Base-by-base conservation (phyloP, 768 basidiomycete genomes). In the Hypsizygus marmoreus region DNA sequence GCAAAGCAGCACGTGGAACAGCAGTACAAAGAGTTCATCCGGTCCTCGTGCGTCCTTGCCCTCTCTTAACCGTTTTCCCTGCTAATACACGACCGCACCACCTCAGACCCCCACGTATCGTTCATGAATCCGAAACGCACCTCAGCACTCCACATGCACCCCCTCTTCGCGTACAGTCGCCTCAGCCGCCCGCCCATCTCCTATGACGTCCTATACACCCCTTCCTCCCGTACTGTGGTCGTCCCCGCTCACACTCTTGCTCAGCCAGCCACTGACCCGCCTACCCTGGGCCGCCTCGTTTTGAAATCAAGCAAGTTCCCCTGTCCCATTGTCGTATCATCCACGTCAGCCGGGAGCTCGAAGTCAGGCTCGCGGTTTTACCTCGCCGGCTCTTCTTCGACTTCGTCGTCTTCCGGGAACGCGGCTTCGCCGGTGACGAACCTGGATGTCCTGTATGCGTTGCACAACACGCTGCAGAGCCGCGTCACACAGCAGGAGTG, bases 401-500 rank as follows among this genome's bases (percentile, higher is more conserved):
- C n/a, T n/a, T n/a, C n/a, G n/a, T n/a, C n/a, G n/a, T n/a, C n/a
- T n/a, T n/a, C n/a, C n/a, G n/a, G n/a, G n/a, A n/a, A n/a, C n/a
- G n/a, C n/a, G n/a, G n/a, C n/a, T n/a, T n/a, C n/a, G n/a, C 65
- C 68, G 2, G 62, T 85, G 34, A 81, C 80, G n/a, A 85, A 82
- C 58, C 64, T 82, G 25, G 85, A 87, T 51, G 71, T 88, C 14
- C 70, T 87, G 9, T 74, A 76, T 46, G 77, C 83, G 3, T 55
- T 87, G 30, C 78, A 88, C 51, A 68, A 69, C 12, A 77, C 81
- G 3, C 75, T 87, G 32, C 61, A 74, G 35, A 63, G 66, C 12
- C 74, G 78, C n/a, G 74, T 85, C 6, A 82, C 82, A 8, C 74
- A 76, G 3, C 74, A 77, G 43, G 85, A 88, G 54, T 88, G 86